Evolutionary conservation across 2,329 filamentous ascomycete genomes (phyloP).

Genomic region (Exserohilum turcica): DNA sequence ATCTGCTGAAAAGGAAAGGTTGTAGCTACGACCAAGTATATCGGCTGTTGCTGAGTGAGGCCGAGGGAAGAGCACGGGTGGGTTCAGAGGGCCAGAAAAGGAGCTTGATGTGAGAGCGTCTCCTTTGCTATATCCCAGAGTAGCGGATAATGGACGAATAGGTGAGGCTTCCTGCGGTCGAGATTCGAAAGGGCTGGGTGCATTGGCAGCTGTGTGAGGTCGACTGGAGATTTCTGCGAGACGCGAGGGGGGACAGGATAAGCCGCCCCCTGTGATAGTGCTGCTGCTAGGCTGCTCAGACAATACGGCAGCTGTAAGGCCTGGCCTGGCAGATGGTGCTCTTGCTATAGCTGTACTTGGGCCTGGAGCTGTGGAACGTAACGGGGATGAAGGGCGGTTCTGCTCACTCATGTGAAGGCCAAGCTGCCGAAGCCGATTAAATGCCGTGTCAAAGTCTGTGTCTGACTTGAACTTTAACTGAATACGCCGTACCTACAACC

Average conservation of each 20-base stretch:
- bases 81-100: constrained; percentile 23
- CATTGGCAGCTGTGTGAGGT: constrained; percentile 29
- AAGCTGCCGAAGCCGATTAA: constrained; percentile 39
- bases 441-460: constrained; percentile 44
- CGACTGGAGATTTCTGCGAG: constrained; percentile 32
- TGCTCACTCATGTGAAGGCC: constrained; percentile 40
- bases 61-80: constrained; percentile 35
- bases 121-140: constrained; percentile 4
- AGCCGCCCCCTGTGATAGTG: not conserved
- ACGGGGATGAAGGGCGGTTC: constrained; percentile 13
- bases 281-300: constrained; percentile 4
- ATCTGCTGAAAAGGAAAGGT: not conserved
- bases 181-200: constrained; percentile 11
- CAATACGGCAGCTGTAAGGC: not conserved
- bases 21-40: constrained; percentile 8
- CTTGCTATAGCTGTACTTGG: constrained; percentile 6
- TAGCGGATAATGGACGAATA: constrained; percentile 27
- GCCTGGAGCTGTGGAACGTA: constrained; percentile 16
- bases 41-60: constrained; percentile 30
- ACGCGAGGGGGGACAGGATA: constrained; percentile 36
- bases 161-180: constrained; percentile 16
- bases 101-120: not conserved
- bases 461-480: constrained; percentile 52
- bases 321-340: not conserved
- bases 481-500: constrained; percentile 48